Base-by-base conservation (phyloP, 1,284 basidiomycete species). In the Farysia itapuensis region DNA sequence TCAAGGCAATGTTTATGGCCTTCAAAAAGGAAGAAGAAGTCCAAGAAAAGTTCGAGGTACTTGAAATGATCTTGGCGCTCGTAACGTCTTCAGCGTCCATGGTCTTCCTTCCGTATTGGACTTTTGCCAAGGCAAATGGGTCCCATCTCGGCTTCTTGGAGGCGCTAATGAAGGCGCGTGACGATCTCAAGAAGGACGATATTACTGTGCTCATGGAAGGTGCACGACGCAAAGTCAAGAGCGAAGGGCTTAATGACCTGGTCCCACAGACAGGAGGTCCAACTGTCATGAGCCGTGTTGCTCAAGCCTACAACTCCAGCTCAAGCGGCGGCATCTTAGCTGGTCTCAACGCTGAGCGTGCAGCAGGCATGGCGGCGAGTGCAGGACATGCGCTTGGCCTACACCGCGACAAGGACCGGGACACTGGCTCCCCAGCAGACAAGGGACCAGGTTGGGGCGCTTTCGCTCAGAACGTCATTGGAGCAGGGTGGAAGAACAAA, bases 161-260 rank as follows among this genome's bases (percentile, higher is more conserved):
- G 75, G 83, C 86, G 4, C 68, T 97, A 35, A 87, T 97, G 83
- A 89, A 86, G 74, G 86, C 88, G 6, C 82, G 95, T 36, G 88
- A 89, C 58, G 93, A 98, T 78, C 80, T 97, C 43, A 93, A 97
- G 78, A 84, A 90, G 28, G 84, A 86, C 1, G 84, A 85, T 11
- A 88, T 88, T n/a, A 86, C 80, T 64, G 90, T 95, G 43, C 86
- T 95, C 38, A 95, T 97, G 89, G 94, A 97, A 24, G 90, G 86
- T 47, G 82, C 96, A 51, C 89, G 87, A 77, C 83, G 91, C 39
- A 97, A 94, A 76, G 89, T 91, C 16, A 90, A 74, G 50, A 59
- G 61, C 33, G 74, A 75, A 45, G 58, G 53, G 4, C 38, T 76
- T 43, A 52, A 67, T 28, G 71, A 75, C 15, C 28, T 61, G 18